These are phyloP conservation scores for Centaurea solstitialis DNA, from an alignment of 129 eudicot genomes.

Conservation along the genomic window DNA sequence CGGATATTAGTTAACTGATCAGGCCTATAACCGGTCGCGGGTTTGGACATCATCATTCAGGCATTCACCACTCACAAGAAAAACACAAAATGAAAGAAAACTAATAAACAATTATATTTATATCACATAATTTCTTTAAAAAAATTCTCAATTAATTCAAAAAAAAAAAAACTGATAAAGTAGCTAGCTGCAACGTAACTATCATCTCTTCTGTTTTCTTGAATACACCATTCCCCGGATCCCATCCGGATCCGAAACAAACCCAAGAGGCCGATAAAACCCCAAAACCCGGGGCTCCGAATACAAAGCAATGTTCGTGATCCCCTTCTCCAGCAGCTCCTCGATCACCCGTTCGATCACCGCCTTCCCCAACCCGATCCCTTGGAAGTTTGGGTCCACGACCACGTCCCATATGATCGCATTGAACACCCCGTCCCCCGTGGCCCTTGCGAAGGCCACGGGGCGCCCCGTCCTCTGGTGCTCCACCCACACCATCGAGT, in stretches of 20 bases:
- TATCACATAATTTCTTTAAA: not conserved
- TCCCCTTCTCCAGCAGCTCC: conserved; percentile 68
- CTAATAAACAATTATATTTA: no score
- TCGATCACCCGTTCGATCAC: conserved; percentile 82
- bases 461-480: conserved; percentile 76
- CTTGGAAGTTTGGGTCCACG: conserved; percentile 95
- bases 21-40: no score
- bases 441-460: conserved; percentile 93
- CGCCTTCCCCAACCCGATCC: conserved; percentile 90
- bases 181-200: no score
- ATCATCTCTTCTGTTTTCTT: conserved; percentile 36
- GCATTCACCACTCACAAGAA: no score
- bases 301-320: conserved; percentile 79
- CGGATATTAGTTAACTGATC: no score
- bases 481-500: conserved; percentile 81
- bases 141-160: not conserved
- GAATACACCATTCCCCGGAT: conserved; percentile 87
- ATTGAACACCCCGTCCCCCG: conserved; percentile 96
- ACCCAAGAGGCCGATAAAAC: conserved; percentile 78
- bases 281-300: conserved; percentile 96
- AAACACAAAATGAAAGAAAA: not conserved
- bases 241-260: conserved; percentile 88
- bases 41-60: no score
- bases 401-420: conserved; percentile 98
- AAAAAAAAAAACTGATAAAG: no score